A percentile compares a stretch with the other conserved stretches of the same genome.
phyloP scores from a whole-genome alignment of 192 early-diverging fungal species.

The Backusella macrospora region DNA sequence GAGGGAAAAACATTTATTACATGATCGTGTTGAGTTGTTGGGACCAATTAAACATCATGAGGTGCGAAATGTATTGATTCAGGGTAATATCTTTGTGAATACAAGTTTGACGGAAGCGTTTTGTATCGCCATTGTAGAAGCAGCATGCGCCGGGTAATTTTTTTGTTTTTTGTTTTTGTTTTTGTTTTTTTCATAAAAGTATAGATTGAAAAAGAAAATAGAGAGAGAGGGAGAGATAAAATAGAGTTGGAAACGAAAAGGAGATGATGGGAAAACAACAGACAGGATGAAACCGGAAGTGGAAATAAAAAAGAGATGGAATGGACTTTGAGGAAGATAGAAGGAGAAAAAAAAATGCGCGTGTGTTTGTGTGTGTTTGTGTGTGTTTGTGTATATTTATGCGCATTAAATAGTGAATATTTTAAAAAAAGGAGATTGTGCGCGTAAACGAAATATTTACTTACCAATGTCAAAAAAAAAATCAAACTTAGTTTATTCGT shows the following conservation, averaged over 20 bases:
- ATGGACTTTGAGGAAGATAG: not conserved
- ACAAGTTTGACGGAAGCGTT: slow-evolving; percentile 98
- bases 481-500: slow-evolving; percentile 71
- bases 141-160: slow-evolving; percentile 85
- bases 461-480: not conserved
- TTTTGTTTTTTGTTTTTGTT: not conserved
- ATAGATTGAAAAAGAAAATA: not conserved
- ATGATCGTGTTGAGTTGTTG: slow-evolving; percentile 89
- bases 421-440: not conserved
- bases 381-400: slow-evolving; percentile 5
- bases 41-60: slow-evolving; percentile 82
- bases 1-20: slow-evolving; percentile 89
- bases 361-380: not conserved
- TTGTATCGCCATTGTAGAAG: slow-evolving; percentile 98
- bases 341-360: not conserved
- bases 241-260: not conserved
- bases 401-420: not conserved
- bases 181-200: not conserved
- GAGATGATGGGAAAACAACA: not conserved
- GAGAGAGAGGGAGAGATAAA: not conserved
- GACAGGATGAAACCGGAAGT: slow-evolving; percentile 1
- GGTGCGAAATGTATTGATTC: slow-evolving; percentile 84
- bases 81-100: slow-evolving; percentile 96
- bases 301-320: not conserved
- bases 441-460: not conserved